phyloP scores from a whole-genome alignment of 2,329 filamentous ascomycete species.

The Fusarium hostae region DNA sequence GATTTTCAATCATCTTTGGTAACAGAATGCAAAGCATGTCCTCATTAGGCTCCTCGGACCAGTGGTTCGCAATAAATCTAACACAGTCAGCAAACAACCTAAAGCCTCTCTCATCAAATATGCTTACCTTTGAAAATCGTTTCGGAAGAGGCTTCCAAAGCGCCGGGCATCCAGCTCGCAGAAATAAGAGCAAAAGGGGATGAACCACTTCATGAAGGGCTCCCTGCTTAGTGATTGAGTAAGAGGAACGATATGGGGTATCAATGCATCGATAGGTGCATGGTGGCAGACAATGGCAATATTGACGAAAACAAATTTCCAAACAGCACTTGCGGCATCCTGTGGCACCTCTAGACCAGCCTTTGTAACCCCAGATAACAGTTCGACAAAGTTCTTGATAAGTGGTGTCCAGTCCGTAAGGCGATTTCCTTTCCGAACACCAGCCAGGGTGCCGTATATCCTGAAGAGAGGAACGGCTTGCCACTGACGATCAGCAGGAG shows the following conservation, averaged over 20 bases:
- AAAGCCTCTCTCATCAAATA: conserved; percentile 16
- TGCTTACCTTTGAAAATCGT: conserved; percentile 81
- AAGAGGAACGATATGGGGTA: conserved; percentile 75
- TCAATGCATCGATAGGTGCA: conserved; percentile 81
- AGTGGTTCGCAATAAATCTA: conserved; percentile 80
- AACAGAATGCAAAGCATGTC: conserved; percentile 75
- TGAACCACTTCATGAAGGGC: conserved; percentile 76
- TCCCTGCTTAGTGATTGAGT: conserved; percentile 73
- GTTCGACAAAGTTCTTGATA: conserved; percentile 64
- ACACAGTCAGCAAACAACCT: conserved; percentile 26
- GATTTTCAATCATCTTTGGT: conserved; percentile 69
- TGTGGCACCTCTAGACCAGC: conserved; percentile 50
- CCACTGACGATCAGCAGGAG: conserved; percentile 41
- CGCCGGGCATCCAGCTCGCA: conserved; percentile 77
- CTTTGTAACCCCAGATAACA: conserved; percentile 62
- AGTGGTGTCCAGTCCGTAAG: conserved; percentile 77
- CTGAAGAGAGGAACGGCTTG: conserved; percentile 61
- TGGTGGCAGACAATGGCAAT: conserved; percentile 76
- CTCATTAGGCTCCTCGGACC: conserved; percentile 74
- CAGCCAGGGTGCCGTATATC: conserved; percentile 75
- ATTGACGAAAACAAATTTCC: conserved; percentile 68
- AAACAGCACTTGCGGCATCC: conserved; percentile 58
- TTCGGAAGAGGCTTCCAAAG: conserved; percentile 82
- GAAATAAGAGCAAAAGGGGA: conserved; percentile 86
- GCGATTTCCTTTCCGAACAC: conserved; percentile 83